Conservation (phyloP, 352 stramenopile species). For the Thraustotheca clavata region DNA sequence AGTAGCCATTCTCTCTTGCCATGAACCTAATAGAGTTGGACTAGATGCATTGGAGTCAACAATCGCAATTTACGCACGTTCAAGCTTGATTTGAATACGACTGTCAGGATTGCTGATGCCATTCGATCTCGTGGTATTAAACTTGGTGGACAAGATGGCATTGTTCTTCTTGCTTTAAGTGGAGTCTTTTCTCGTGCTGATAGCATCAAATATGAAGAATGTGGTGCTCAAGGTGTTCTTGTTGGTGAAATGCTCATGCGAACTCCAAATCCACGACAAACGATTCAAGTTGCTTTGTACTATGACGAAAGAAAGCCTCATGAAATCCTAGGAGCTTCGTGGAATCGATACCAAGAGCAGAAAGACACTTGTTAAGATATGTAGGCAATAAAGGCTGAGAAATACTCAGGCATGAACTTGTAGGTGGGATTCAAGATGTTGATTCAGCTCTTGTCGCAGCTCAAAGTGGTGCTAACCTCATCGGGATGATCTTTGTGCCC, state of each 20-base stretch:
- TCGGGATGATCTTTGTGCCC: slow-evolving; percentile 95
- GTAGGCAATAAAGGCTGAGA: slow-evolving; percentile 24
- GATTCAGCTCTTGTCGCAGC: slow-evolving; percentile 90
- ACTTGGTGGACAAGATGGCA: slow-evolving; percentile 49
- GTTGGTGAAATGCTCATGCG: slow-evolving; percentile 98
- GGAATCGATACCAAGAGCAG: not conserved
- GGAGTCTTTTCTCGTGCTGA: slow-evolving; percentile 93
- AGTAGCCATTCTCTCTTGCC: slow-evolving; percentile 23
- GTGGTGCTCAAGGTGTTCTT: slow-evolving; percentile 85
- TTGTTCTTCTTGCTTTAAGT: slow-evolving; percentile 91
- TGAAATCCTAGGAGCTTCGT: slow-evolving; percentile 16
- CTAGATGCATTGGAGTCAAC: slow-evolving; percentile 95
- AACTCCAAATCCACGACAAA: slow-evolving; percentile 76
- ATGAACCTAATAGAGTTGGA: not conserved
- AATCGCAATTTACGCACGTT: slow-evolving; percentile 98
- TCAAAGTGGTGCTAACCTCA: slow-evolving; percentile 90
- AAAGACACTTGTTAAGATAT: slow-evolving; percentile 86
- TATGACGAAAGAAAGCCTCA: not conserved
- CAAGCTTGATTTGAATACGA: slow-evolving; percentile 95
- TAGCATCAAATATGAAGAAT: slow-evolving; percentile 85
- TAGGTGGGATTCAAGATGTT: slow-evolving; percentile 83
- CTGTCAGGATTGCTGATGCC: slow-evolving; percentile 81
- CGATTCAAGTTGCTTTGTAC: slow-evolving; percentile 51
- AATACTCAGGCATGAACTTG: not conserved
- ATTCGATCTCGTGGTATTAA: slow-evolving; percentile 60